Evolutionary conservation across 116 monocot genomes (phyloP).

Genomic region (Iris pallida): DNA sequence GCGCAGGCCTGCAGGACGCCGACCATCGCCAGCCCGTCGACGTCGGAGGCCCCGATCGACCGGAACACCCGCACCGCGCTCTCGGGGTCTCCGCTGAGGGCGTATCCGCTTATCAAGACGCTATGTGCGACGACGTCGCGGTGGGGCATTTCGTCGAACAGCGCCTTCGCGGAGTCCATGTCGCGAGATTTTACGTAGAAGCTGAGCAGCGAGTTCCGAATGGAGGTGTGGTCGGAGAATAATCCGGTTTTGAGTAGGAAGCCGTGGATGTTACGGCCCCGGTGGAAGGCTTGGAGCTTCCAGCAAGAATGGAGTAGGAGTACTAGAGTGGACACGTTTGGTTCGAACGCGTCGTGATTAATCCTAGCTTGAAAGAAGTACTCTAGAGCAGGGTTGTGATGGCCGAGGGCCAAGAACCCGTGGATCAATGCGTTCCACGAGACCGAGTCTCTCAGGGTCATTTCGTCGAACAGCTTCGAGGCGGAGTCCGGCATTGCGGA

Average conservation of each 20-base stretch:
- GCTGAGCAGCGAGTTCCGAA: constrained; percentile 55
- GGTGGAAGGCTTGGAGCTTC: constrained; percentile 31
- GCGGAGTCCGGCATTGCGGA: constrained; percentile 39
- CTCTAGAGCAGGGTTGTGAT: constrained; percentile 20
- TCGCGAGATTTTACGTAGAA: constrained; percentile 43
- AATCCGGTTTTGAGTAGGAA: constrained; percentile 32
- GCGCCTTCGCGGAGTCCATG: constrained; percentile 27
- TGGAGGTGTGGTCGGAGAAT: constrained; percentile 16
- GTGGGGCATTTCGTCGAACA: constrained; percentile 67
- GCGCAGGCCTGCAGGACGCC: constrained; percentile 62
- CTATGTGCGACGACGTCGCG: constrained; percentile 74
- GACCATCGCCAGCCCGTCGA: constrained; percentile 54
- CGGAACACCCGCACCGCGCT: constrained; percentile 38
- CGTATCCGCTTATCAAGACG: constrained; percentile 48
- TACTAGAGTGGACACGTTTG: constrained; percentile 56
- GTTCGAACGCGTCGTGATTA: constrained; percentile 23
- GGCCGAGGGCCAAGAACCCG: constrained; percentile 36
- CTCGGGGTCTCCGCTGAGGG: constrained; percentile 17
- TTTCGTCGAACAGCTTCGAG: constrained; percentile 21
- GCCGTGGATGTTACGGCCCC: constrained; percentile 44
- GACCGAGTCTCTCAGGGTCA: constrained; percentile 53
- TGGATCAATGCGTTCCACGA: constrained; percentile 74
- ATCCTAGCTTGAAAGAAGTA: constrained; percentile 35
- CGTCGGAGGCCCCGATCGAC: constrained; percentile 20
- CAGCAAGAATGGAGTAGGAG: constrained; percentile 57